Evolutionary conservation across 495 filamentous ascomycete species (phyloP).

Genomic region (Neurospora tetraspora): DNA sequence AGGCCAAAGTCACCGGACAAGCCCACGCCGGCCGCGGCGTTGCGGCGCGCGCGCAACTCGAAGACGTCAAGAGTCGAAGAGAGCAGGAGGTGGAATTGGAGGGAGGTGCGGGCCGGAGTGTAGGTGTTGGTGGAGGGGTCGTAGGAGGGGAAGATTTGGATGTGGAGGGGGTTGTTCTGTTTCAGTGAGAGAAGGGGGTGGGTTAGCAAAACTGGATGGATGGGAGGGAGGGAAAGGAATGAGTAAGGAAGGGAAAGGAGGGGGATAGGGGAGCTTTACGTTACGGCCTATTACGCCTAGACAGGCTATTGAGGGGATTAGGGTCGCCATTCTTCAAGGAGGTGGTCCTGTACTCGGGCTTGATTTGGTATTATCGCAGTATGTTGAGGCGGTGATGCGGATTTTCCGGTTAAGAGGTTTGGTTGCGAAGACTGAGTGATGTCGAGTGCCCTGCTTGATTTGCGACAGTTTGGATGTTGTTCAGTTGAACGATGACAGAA

Average conservation of each 20-base stretch:
- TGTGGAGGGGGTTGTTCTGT: slow-evolving; percentile 94
- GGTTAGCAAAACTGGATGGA: too few relatives aligned
- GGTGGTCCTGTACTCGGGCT: neutral
- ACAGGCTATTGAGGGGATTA: slow-evolving; percentile 71
- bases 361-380: neutral
- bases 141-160: slow-evolving; percentile 74
- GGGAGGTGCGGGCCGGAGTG: slow-evolving; percentile 43
- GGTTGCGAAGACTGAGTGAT: neutral
- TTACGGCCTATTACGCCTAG: slow-evolving; percentile 89
- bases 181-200: slow-evolving; percentile 46
- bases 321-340: slow-evolving; percentile 30
- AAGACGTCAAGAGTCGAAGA: slow-evolving; percentile 90
- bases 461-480: neutral
- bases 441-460: neutral
- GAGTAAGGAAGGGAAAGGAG: too few relatives aligned
- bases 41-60: slow-evolving; percentile 60
- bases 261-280: slow-evolving; percentile 31
- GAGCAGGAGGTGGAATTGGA: slow-evolving; percentile 87
- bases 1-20: slow-evolving; percentile 76
- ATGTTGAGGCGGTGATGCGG: neutral
- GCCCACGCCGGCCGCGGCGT: slow-evolving; percentile 44
- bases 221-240: too few relatives aligned
- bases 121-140: slow-evolving; percentile 32
- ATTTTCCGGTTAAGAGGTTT: neutral
- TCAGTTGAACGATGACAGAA: neutral